Percentiles rank a stretch among this genome's conserved stretches.
These are phyloP conservation scores for Pleochaeta shiraiana DNA, from an alignment of 2,329 filamentous ascomycete species.

Conservation along the genomic window DNA sequence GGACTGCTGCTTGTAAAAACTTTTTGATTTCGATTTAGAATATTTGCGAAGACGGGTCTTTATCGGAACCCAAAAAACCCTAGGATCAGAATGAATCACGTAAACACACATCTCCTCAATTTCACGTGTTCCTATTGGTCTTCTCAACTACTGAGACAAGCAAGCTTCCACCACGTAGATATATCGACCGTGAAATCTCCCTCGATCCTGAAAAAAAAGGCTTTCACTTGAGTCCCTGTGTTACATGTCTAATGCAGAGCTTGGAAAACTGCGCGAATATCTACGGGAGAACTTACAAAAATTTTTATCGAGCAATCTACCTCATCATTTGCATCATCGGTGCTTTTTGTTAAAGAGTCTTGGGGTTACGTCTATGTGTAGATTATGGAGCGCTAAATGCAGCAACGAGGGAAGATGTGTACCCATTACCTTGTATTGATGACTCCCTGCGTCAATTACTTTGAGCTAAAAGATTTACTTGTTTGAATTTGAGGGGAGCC, in stretches of 20 bases:
- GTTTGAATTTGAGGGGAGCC: no score
- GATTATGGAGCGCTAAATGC: background rate
- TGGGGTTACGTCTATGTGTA: background rate
- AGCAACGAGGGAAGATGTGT: background rate
- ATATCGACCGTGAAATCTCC: background rate
- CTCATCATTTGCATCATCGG: background rate
- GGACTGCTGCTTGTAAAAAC: no score
- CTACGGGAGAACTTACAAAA: background rate
- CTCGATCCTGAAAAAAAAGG: background rate
- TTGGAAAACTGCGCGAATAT: background rate
- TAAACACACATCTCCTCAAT: no score
- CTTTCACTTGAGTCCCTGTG: background rate
- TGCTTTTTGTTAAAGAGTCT: background rate
- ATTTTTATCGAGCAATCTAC: background rate
- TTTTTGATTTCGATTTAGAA: no score
- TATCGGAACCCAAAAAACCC: no score
- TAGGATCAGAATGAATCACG: no score
- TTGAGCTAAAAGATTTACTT: background rate
- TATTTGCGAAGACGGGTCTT: no score
- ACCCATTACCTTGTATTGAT: background rate
- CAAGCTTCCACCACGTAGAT: background rate
- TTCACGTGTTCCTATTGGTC: no score
- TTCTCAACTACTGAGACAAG: no score
- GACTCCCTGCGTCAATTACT: background rate
- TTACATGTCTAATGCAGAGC: background rate